A percentile compares a stretch with the other conserved stretches of the same genome.
These are phyloP conservation scores for Hypoxylon sp. DNA, from an alignment of 2,329 filamentous ascomycete genomes.

Conservation along the genomic window DNA sequence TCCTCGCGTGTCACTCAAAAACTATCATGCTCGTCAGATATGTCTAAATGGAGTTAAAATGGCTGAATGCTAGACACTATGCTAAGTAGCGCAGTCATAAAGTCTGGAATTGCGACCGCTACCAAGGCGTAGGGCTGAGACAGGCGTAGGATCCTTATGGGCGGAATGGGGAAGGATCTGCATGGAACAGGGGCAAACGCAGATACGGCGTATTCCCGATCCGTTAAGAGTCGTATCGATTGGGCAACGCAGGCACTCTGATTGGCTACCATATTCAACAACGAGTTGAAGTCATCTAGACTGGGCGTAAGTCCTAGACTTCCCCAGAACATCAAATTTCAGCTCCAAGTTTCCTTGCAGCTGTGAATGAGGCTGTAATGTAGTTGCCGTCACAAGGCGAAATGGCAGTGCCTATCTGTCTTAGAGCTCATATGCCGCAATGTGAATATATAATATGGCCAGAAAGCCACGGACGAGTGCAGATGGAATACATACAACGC, in stretches of 20 bases:
- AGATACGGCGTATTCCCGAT: slow-evolving; percentile 32
- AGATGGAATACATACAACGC: not conserved
- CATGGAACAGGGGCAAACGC: not conserved
- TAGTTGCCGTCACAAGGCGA: not conserved
- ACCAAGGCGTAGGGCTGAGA: slow-evolving; percentile 28
- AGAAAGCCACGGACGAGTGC: not conserved
- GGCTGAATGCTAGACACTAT: not conserved
- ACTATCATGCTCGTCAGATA: not conserved
- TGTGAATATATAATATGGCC: slow-evolving; percentile 20
- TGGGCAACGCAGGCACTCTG: not conserved
- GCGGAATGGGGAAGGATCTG: slow-evolving; percentile 7
- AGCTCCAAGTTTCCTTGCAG: slow-evolving; percentile 8
- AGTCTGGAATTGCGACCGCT: not conserved
- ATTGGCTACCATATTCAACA: slow-evolving; percentile 21
- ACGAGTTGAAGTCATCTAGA: slow-evolving; percentile 12
- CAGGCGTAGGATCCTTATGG: not conserved
- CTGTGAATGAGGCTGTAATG: slow-evolving; percentile 28
- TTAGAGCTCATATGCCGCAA: not conserved
- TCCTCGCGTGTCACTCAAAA: not conserved
- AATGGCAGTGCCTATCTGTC: not conserved
- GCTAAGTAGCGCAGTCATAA: not conserved
- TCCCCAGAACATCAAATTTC: slow-evolving; percentile 8
- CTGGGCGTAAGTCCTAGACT: slow-evolving; percentile 9
- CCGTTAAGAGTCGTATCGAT: slow-evolving; percentile 9
- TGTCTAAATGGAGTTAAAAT: not conserved